phyloP scores from a whole-genome alignment of 768 basidiomycete species.

The Auricularia cornea region DNA sequence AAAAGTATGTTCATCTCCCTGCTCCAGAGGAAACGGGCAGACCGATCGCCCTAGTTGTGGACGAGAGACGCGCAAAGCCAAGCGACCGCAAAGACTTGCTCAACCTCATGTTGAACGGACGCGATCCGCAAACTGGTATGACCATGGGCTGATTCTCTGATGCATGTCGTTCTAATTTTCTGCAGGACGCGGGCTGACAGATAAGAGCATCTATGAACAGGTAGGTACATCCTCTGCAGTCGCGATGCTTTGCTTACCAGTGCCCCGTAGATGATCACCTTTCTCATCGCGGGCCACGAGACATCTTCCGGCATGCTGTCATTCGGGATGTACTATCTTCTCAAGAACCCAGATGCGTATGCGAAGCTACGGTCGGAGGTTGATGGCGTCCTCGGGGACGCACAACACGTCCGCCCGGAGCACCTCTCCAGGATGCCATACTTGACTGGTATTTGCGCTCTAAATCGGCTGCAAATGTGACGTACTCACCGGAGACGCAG shows the following conservation, averaged over 20 bases:
- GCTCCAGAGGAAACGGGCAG: too few relatives aligned
- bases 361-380: conserved; percentile 39
- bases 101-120: conserved; percentile 36
- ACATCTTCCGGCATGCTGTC: conserved; percentile 25
- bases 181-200: conserved; percentile 29
- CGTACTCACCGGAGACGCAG: conserved; percentile 18
- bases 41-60: too few relatives aligned
- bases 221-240: conserved; percentile 14
- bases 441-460: conserved; percentile 11
- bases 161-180: too few relatives aligned
- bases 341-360: conserved; percentile 35
- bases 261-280: conserved; percentile 33
- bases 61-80: conserved; percentile 30
- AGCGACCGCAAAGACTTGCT: conserved; percentile 35
- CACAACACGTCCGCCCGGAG: conserved; percentile 27
- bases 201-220: conserved; percentile 36
- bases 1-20: conserved; percentile 24
- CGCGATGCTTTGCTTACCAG: background rate
- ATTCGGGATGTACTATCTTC: conserved; percentile 36
- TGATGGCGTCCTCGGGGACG: conserved; percentile 34
- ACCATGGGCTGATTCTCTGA: too few relatives aligned
- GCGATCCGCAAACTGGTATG: conserved; percentile 38
- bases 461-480: background rate
- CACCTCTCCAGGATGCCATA: conserved; percentile 39
- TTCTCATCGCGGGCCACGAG: conserved; percentile 42